phyloP scores from a whole-genome alignment of 495 filamentous ascomycete genomes.

The Neurospora tetraspora region DNA sequence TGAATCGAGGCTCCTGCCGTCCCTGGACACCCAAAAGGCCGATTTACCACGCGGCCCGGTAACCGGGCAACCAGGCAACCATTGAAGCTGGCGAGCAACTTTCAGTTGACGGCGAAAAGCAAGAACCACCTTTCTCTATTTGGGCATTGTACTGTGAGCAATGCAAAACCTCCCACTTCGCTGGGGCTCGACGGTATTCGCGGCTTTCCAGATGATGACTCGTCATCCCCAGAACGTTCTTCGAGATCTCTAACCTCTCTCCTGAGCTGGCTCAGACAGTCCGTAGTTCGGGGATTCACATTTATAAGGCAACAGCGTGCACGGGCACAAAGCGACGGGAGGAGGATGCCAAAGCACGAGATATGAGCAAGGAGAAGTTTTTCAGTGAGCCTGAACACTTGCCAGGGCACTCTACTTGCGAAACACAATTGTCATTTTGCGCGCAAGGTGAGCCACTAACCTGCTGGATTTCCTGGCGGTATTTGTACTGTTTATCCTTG shows the following conservation, averaged over 20 bases:
- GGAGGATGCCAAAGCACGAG: background rate
- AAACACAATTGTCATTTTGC: background rate
- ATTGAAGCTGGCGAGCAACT: background rate
- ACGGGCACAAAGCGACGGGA: background rate
- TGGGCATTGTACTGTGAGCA: background rate
- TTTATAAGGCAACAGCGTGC: background rate
- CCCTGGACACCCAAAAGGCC: background rate
- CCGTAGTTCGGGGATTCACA: background rate
- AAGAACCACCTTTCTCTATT: background rate
- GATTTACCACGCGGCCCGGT: background rate
- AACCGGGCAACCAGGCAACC: background rate
- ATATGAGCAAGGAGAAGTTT: background rate
- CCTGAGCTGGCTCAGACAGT: no score
- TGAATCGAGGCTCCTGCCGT: background rate
- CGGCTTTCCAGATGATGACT: background rate
- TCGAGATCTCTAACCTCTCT: background rate
- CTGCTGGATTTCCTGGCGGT: conserved; percentile 92
- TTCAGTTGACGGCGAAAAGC: background rate
- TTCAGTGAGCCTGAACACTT: background rate
- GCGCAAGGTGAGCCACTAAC: conserved; percentile 34
- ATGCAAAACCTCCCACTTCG: background rate
- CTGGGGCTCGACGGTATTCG: no score
- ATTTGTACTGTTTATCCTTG: conserved; percentile 59
- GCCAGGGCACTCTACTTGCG: background rate
- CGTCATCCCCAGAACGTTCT: background rate